Base-by-base conservation (phyloP, 2,329 filamentous ascomycete species). In the Thelonectria discophora region DNA sequence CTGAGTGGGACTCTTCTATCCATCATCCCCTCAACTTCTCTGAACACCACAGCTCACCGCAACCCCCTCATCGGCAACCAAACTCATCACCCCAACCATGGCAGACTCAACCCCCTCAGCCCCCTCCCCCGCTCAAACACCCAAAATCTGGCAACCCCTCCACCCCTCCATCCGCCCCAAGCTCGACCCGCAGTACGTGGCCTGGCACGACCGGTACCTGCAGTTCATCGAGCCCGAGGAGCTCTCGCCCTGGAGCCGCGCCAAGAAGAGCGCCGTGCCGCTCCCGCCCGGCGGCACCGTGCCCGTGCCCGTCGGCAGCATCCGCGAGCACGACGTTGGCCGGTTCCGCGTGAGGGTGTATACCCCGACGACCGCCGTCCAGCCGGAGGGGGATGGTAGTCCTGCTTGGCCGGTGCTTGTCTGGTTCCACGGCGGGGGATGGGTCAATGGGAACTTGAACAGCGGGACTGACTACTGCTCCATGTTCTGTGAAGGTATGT, bases 351-450 rank as follows among this genome's bases (percentile, higher is more conserved):
- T 74, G 6, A 69, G 77, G n/a, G 67, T 74, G 8, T 79, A 76
- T 52, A 70, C 65, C 3, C 77, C 76, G 2, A 64, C n/a, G n/a
- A n/a, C n/a, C n/a, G n/a, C 61, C 1, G 66, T 67, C 2, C 45
- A 66, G 50, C 60, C n/a, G 21, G 21, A 24, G 21, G 6, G 3
- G 21, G 21, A 42, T 18, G 71, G 73, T 7, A 55, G 55, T 0
- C 58, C 59, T 6, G 76, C 74, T 2, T 78, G 76, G 76, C 77
- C 77, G 2, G 67, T 71, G 5, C 69, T 79, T n/a, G 55, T 79
- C 9, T 79, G 77, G 78, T 75, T 74, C 21, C 78, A 79, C 46
- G 78, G 78, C 20, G 78, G 78, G 5, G 77, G 77, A 3, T 79
- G 77, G 77, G 77, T 74, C 5, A 69, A 77, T 53, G 78, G 78